These are phyloP conservation scores for Juglanconis sp. DNA, from an alignment of 2,329 filamentous ascomycete species.

Conservation along the genomic window DNA sequence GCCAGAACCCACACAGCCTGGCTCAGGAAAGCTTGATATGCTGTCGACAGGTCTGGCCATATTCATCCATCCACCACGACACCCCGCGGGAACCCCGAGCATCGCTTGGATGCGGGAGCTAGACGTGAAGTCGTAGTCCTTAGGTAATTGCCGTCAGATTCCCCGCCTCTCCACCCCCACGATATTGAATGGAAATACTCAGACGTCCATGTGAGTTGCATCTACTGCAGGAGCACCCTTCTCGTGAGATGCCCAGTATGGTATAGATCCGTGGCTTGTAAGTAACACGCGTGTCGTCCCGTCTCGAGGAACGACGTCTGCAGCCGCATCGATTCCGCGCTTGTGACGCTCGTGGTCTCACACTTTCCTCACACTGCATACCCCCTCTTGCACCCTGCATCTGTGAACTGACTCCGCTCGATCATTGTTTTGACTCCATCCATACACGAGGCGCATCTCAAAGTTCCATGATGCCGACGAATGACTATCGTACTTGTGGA, in stretches of 20 bases:
- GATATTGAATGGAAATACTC: not conserved
- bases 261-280: not conserved
- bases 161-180: not conserved
- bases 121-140: not conserved
- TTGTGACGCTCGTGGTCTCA: not conserved
- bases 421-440: not conserved
- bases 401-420: not conserved
- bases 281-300: not conserved
- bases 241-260: not conserved
- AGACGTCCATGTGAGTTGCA: not conserved
- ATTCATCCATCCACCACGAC: not conserved
- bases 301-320: not conserved
- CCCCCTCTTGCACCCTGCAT: conserved; percentile 5
- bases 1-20: not conserved
- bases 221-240: not conserved
- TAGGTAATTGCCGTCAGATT: conserved; percentile 6
- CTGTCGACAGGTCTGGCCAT: not conserved
- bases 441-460: not conserved
- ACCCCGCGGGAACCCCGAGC: not conserved
- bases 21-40: not conserved
- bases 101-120: not conserved
- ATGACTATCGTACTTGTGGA: not conserved
- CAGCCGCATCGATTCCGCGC: not conserved
- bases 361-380: conserved; percentile 4
- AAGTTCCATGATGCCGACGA: not conserved